Percentiles rank a stretch among this genome's conserved stretches.
Evolutionary conservation across 73 alveolate species (phyloP).

Genomic region (Blepharisma japonicum): DNA sequence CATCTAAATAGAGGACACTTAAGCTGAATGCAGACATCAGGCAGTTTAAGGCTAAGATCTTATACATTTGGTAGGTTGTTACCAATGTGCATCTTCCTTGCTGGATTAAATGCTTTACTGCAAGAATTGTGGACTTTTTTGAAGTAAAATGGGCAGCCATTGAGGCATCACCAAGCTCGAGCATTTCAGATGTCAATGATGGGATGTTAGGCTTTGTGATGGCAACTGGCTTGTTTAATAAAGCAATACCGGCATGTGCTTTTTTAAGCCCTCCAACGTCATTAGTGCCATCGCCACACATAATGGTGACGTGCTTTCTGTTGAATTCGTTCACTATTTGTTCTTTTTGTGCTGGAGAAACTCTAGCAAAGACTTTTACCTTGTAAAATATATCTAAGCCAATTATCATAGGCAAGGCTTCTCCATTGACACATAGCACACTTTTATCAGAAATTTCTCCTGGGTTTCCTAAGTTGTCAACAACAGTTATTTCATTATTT

Average conservation of each 20-base stretch:
- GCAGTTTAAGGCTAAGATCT: conserved; percentile 83
- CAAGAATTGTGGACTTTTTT: conserved; percentile 77
- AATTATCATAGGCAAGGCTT: conserved; percentile 52
- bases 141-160: conserved; percentile 98
- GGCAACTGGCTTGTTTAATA: conserved; percentile 51
- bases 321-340: conserved; percentile 75
- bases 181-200: conserved; percentile 31
- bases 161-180: conserved; percentile 89
- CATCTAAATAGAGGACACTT: conserved; percentile 78
- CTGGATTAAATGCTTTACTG: conserved; percentile 77
- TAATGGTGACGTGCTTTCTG: conserved; percentile 80
- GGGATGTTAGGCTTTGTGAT: conserved; percentile 20
- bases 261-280: conserved; percentile 95
- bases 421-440: conserved; percentile 72
- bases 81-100: conserved; percentile 90
- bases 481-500: conserved; percentile 49
- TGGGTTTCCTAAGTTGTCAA: conserved; percentile 39
- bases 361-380: conserved; percentile 83
- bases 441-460: background rate
- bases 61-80: conserved; percentile 88
- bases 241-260: conserved; percentile 92
- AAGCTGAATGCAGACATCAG: conserved; percentile 76
- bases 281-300: conserved; percentile 99
- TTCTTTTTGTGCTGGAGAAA: conserved; percentile 91
- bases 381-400: conserved; percentile 37